Evolutionary conservation across 805 yeast species (phyloP).

Genomic region (Hanseniaspora mollemarum): DNA sequence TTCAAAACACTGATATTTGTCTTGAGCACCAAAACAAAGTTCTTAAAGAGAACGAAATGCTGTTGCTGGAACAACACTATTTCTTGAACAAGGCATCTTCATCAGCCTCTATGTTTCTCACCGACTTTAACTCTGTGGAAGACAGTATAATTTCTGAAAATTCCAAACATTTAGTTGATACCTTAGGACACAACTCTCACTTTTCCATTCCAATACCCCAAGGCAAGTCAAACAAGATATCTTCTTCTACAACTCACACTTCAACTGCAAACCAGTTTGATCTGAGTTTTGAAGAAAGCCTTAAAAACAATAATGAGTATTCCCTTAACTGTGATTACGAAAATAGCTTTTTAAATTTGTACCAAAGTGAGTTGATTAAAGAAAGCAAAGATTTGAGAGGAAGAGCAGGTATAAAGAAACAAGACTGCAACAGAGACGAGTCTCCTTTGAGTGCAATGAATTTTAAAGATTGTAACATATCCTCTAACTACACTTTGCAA

Average conservation of each 20-base stretch:
- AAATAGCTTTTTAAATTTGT: conserved; percentile 10
- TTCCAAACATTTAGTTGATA: too few relatives aligned
- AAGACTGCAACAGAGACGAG: not conserved
- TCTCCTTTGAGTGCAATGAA: not conserved
- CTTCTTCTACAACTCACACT: not conserved
- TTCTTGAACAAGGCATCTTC: not conserved
- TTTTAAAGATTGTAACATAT: not conserved
- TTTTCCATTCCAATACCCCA: not conserved
- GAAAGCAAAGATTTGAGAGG: conserved; percentile 1
- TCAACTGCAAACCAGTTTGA: not conserved
- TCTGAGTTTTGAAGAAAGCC: not conserved
- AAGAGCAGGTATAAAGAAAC: not conserved
- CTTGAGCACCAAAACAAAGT: not conserved
- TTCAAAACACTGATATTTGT: conserved; percentile 34
- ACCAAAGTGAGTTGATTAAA: not conserved
- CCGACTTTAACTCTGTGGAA: too few relatives aligned
- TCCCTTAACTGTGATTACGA: conserved; percentile 4
- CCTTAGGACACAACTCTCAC: too few relatives aligned
- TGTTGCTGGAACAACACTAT: not conserved
- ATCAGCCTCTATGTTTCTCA: too few relatives aligned
- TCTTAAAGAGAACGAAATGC: not conserved
- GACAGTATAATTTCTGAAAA: too few relatives aligned
- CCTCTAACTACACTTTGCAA: conserved; percentile 8
- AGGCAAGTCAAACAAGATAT: not conserved
- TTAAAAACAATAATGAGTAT: not conserved